Evolutionary conservation across 2,329 filamentous ascomycete species (phyloP).

Genomic region (Elsinoe batatas): DNA sequence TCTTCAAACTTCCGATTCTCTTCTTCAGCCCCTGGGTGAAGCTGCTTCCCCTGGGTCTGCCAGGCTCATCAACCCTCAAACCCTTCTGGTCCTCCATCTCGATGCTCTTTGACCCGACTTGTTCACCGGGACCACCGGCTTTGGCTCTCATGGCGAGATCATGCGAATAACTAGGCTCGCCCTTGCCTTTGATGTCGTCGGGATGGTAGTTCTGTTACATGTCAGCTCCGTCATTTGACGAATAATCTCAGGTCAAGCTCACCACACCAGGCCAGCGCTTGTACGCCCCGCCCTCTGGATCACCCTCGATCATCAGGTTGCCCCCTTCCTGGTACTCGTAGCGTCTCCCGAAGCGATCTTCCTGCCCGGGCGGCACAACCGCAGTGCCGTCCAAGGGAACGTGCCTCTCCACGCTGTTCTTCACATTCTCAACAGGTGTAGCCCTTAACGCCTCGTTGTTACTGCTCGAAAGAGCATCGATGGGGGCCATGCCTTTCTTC

Average conservation of each 20-base stretch:
- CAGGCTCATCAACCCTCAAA: conserved; percentile 20
- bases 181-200: conserved; percentile 73
- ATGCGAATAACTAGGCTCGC: conserved; percentile 62
- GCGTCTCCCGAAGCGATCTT: conserved; percentile 56
- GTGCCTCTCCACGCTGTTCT: conserved; percentile 62
- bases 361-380: conserved; percentile 60
- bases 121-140: conserved; percentile 26
- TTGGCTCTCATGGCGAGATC: conserved; percentile 47
- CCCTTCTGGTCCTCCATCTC: conserved; percentile 25
- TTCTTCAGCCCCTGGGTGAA: conserved; percentile 35
- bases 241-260: conserved; percentile 28
- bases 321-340: conserved; percentile 79
- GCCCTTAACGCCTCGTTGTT: conserved; percentile 71
- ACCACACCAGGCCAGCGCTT: conserved; percentile 66
- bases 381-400: conserved; percentile 75
- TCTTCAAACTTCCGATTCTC: conserved; percentile 37
- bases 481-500: conserved; percentile 51
- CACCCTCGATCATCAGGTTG: conserved; percentile 68
- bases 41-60: conserved; percentile 26
- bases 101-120: conserved; percentile 22
- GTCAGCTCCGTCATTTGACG: conserved; percentile 11
- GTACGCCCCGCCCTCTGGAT: conserved; percentile 62
- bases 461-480: conserved; percentile 63
- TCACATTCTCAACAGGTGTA: conserved; percentile 67
- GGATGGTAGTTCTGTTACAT: conserved; percentile 50